Evolutionary conservation across 176 grass and related monocot species (phyloP).

Genomic region (Oryza glumipatula): DNA sequence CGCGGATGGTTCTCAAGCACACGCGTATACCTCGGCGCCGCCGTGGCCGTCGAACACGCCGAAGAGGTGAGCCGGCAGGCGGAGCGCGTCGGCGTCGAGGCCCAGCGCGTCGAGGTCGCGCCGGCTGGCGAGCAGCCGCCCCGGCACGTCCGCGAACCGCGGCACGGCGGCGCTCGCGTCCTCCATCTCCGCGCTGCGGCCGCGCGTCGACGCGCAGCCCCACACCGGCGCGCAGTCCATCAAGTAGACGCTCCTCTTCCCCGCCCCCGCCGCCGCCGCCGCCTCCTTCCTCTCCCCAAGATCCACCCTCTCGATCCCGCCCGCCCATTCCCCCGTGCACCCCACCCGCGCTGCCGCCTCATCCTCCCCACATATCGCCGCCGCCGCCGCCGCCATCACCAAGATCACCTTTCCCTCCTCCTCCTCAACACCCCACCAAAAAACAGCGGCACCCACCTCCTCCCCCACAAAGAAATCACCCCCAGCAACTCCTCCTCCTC

Average conservation of each 20-base stretch:
- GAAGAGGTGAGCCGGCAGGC: slow-evolving; percentile 65
- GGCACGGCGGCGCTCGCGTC: slow-evolving; percentile 60
- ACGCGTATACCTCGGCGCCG: slow-evolving; percentile 54
- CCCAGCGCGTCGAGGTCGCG: slow-evolving; percentile 56
- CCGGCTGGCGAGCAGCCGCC: slow-evolving; percentile 62
- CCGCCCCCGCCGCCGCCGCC: neutral
- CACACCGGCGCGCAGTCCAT: slow-evolving; percentile 66
- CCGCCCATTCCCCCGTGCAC: slow-evolving; percentile 34
- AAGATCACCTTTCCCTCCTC: neutral
- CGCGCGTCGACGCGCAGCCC: slow-evolving; percentile 66
- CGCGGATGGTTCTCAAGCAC: too few relatives aligned
- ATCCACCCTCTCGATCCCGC: slow-evolving; percentile 46
- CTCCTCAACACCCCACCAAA: too few relatives aligned
- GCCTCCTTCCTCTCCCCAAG: slow-evolving; percentile 26
- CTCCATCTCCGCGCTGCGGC: slow-evolving; percentile 77
- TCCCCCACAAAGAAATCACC: too few relatives aligned
- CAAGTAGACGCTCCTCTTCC: slow-evolving; percentile 68
- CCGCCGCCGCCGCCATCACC: slow-evolving; percentile 21
- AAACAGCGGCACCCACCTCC: too few relatives aligned
- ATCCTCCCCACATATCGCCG: slow-evolving; percentile 46
- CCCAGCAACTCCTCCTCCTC: neutral
- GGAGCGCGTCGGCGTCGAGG: slow-evolving; percentile 49
- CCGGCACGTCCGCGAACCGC: slow-evolving; percentile 67
- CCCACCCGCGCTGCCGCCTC: slow-evolving; percentile 25
- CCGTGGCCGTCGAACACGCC: slow-evolving; percentile 84